Conservation (phyloP, 805 yeast species). For the Priceomyces carsonii region DNA sequence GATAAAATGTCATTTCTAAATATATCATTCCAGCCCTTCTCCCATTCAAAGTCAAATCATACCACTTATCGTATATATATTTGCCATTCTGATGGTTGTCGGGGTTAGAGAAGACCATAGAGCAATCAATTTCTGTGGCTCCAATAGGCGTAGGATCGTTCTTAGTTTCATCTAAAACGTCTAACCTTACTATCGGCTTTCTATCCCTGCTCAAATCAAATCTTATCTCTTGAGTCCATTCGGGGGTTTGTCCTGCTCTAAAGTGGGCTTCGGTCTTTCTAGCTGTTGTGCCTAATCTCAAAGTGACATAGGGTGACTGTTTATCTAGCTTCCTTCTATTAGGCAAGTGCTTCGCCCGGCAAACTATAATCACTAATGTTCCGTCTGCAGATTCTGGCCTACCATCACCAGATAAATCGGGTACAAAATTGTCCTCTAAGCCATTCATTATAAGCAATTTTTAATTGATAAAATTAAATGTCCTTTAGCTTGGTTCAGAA, state of each 20-base stretch:
- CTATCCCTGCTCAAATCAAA: slow-evolving; percentile 66
- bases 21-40: slow-evolving; percentile 86
- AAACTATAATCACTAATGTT: slow-evolving; percentile 70
- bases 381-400: slow-evolving; percentile 45
- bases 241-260: slow-evolving; percentile 94
- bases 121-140: slow-evolving; percentile 73
- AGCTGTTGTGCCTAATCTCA: slow-evolving; percentile 79
- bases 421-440: not conserved
- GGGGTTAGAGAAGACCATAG: slow-evolving; percentile 57
- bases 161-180: slow-evolving; percentile 82
- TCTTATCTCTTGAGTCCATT: slow-evolving; percentile 76
- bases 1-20: slow-evolving; percentile 90
- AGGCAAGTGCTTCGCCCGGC: slow-evolving; percentile 82
- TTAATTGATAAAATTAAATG: too few relatives aligned
- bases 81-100: slow-evolving; percentile 53
- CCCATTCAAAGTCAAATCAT: slow-evolving; percentile 62
- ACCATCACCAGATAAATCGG: not conserved
- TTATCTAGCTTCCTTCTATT: slow-evolving; percentile 85
- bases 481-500: too few relatives aligned
- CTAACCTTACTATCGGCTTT: slow-evolving; percentile 64
- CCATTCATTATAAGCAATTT: not conserved
- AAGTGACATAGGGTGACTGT: slow-evolving; percentile 87
- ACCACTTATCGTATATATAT: slow-evolving; percentile 89
- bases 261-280: slow-evolving; percentile 74
- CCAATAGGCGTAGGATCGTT: slow-evolving; percentile 87